phyloP scores from a whole-genome alignment of 2,329 filamentous ascomycete genomes.

The Colletotrichum melonis region DNA sequence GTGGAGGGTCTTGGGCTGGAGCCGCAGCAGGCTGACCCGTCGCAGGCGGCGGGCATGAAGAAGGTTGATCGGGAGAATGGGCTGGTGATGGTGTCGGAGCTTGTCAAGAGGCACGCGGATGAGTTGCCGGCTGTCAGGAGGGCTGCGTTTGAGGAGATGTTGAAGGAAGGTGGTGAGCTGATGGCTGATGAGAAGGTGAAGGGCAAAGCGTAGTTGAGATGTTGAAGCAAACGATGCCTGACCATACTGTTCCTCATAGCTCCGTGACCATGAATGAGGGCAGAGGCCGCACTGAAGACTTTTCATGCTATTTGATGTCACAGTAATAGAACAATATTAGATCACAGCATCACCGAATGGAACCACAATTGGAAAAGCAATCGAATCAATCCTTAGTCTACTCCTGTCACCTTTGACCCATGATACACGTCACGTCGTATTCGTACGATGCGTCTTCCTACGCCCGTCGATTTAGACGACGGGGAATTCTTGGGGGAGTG shows the following conservation, averaged over 20 bases:
- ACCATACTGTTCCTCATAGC: too few relatives aligned
- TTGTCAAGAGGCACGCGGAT: constrained; percentile 58
- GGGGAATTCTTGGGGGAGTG: background rate
- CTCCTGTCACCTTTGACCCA: constrained; percentile 28
- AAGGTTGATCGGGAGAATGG: constrained; percentile 71
- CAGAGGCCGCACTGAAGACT: too few relatives aligned
- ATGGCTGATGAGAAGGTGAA: constrained; percentile 45
- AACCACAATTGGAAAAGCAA: background rate
- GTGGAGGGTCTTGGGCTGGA: constrained; percentile 53
- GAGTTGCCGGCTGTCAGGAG: constrained; percentile 53
- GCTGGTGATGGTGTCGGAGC: constrained; percentile 67
- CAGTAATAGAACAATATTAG: background rate
- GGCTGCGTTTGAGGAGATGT: constrained; percentile 57
- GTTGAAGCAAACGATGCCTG: background rate
- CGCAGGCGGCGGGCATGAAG: constrained; percentile 56
- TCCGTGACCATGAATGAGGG: too few relatives aligned
- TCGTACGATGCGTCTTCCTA: constrained; percentile 15
- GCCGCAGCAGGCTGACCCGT: constrained; percentile 59
- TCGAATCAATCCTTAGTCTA: constrained; percentile 30
- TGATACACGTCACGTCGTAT: constrained; percentile 34
- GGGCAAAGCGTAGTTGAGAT: background rate
- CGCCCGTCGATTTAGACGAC: background rate
- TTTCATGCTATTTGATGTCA: background rate
- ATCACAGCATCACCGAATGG: background rate
- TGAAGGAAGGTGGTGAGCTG: constrained; percentile 62